Conservation (phyloP, 1,284 basidiomycete species). For the Amylostereum areolatum region DNA sequence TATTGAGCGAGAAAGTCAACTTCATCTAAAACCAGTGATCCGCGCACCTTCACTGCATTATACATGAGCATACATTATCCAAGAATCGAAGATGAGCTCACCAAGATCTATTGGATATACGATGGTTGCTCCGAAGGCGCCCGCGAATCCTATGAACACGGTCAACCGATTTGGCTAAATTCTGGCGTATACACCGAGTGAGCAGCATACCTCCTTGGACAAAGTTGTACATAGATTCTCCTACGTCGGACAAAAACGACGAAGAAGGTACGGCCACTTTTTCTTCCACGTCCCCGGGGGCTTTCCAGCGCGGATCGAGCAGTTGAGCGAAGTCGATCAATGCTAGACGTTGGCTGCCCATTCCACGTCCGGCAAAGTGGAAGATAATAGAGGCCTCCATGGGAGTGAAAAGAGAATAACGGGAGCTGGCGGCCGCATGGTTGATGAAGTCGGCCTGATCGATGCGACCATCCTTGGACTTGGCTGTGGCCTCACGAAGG, state of each 20-base stretch:
- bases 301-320: constrained; percentile 79
- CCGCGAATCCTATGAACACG: constrained; percentile 64
- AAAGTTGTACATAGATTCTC: constrained; percentile 81
- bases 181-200: background rate
- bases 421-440: constrained; percentile 67
- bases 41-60: constrained; percentile 58
- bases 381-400: constrained; percentile 96
- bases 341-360: constrained; percentile 61
- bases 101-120: constrained; percentile 94
- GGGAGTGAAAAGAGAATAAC: constrained; percentile 89
- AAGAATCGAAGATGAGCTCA: constrained; percentile 31
- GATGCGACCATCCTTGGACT: constrained; percentile 90
- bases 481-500: constrained; percentile 81
- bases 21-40: constrained; percentile 6
- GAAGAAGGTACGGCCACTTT: constrained; percentile 20
- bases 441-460: constrained; percentile 79
- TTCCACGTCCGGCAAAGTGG: constrained; percentile 87
- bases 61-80: background rate
- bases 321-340: constrained; percentile 86
- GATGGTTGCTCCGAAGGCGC: constrained; percentile 87
- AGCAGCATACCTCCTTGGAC: constrained; percentile 66
- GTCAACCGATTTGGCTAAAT: constrained; percentile 6
- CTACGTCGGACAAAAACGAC: constrained; percentile 45
- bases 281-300: constrained; percentile 49
- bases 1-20: background rate